phyloP scores from a whole-genome alignment of 2,329 filamentous ascomycete species.

The Sarocladium strictum region DNA sequence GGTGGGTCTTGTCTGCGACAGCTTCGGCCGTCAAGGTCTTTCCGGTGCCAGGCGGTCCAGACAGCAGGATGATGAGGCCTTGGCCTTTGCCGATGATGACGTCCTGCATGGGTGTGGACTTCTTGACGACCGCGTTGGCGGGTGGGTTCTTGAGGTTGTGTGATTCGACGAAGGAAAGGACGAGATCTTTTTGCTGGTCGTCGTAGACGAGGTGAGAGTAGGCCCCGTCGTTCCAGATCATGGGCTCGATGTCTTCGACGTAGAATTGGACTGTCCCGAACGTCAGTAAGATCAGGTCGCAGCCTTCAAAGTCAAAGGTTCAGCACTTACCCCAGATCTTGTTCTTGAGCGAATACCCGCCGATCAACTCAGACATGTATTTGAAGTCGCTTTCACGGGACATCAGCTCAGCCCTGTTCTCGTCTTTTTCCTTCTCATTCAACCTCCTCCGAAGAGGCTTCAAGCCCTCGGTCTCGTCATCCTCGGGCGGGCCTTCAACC shows the following conservation, averaged over 20 bases:
- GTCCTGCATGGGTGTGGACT: constrained; percentile 25
- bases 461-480: constrained; percentile 12
- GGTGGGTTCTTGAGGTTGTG: constrained; percentile 22
- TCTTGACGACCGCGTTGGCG: constrained; percentile 5
- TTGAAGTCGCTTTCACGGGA: constrained; percentile 31
- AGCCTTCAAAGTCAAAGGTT: no score
- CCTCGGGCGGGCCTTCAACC: neutral
- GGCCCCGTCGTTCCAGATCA: constrained; percentile 39
- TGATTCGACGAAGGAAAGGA: constrained; percentile 41
- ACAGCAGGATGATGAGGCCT: constrained; percentile 39
- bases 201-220: constrained; percentile 41
- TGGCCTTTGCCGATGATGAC: constrained; percentile 37
- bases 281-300: neutral
- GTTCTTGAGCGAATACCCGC: constrained; percentile 40
- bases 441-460: constrained; percentile 19
- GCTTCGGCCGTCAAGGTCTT: constrained; percentile 40
- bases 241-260: constrained; percentile 34
- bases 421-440: constrained; percentile 25
- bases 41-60: constrained; percentile 39
- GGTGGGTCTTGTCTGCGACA: constrained; percentile 34
- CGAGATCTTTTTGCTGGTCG: constrained; percentile 39
- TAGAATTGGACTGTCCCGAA: constrained; percentile 26
- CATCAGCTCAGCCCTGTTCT: constrained; percentile 35
- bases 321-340: constrained; percentile 33
- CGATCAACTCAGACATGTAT: constrained; percentile 26